Base-by-base conservation (phyloP, 2,329 filamentous ascomycete genomes). In the Claviceps fusiformis region DNA sequence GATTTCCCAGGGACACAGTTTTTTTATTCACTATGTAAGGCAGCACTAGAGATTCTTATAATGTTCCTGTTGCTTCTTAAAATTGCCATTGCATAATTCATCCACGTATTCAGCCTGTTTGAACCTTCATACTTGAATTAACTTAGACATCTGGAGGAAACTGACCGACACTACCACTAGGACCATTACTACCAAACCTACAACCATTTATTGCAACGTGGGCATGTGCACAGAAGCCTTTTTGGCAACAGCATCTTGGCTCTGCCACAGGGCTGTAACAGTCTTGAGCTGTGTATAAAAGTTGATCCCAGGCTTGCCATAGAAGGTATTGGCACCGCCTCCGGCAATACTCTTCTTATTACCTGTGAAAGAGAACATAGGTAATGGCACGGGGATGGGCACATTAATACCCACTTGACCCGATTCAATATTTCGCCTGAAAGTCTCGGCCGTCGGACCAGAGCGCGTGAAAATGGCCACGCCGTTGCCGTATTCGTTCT, bases 211-310 rank as follows among this genome's bases (percentile, higher is more conserved):
- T 59, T 70, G 66, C 48, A 69, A 71, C 29, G 75, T 80, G 24
- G 92, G 92, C 92, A 97, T 97, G 59, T 87, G 80, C 11, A 95
- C 89, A 64, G 85, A 82, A 17, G 91, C 91, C 79, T 91, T 92
- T 61, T 84, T 87, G 55, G 83, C 85, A 51, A 93, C 80, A 0
- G 89, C 91, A 73, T 96, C 91, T 65, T 91, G 83, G 58, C 80
- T 83, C 65, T 83, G 82, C 93, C 93, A 98, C 68, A 95, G 73
- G 61, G 89, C 86, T 54, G 93, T 98, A 51, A 98, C 93, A 3
- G 93, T 98, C 87, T 98, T 97, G 67, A 87, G 81, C 74, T 97
- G 93, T 3, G 93, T 98, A 72, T 95, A 97, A 69, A 98, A 98
- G 67, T 87, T 85, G 68, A 98, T 73, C 29, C 92, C 93, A 0